phyloP scores from a whole-genome alignment of 1,284 basidiomycete genomes.

The Trichosporon ovoides region DNA sequence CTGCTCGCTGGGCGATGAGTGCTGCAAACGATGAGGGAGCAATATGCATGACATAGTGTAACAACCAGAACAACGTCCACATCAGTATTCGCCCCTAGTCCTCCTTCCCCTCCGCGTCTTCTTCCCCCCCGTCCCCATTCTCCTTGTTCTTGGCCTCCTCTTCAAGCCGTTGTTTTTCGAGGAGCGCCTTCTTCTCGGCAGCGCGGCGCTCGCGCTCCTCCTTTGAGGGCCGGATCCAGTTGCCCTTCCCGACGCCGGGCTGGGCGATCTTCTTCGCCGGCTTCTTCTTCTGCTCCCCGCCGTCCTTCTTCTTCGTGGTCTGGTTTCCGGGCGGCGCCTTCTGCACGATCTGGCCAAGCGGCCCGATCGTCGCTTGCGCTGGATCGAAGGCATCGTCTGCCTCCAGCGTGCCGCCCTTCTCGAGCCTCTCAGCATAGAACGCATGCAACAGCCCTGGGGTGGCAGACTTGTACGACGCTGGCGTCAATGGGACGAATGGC shows the following conservation, averaged over 20 bases:
- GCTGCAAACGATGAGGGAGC: background rate
- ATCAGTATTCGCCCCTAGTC: slow-evolving; percentile 13
- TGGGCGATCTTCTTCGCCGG: slow-evolving; percentile 34
- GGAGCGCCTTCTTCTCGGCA: slow-evolving; percentile 31
- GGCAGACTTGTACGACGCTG: slow-evolving; percentile 63
- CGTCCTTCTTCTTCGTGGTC: slow-evolving; percentile 18
- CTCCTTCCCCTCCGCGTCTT: slow-evolving; percentile 31
- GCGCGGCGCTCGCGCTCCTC: slow-evolving; percentile 34
- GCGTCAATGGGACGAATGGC: slow-evolving; percentile 65
- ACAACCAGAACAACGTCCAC: background rate
- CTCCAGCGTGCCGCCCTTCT: slow-evolving; percentile 28
- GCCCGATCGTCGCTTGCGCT: slow-evolving; percentile 37
- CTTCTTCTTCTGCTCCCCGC: slow-evolving; percentile 27
- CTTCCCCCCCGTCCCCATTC: slow-evolving; percentile 26
- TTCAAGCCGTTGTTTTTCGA: slow-evolving; percentile 18
- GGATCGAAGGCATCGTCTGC: slow-evolving; percentile 41
- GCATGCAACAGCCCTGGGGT: slow-evolving; percentile 72
- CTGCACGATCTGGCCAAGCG: slow-evolving; percentile 42
- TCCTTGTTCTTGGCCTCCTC: slow-evolving; percentile 8
- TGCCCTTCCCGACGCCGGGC: slow-evolving; percentile 45
- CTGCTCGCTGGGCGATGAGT: background rate
- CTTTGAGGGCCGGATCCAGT: slow-evolving; percentile 47
- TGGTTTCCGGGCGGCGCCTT: slow-evolving; percentile 22
- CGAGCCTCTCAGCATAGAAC: slow-evolving; percentile 64
- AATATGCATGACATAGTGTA: slow-evolving; percentile 4